Conservation (phyloP, 1,284 basidiomycete species). For the Fistulinella cinereoalba region DNA sequence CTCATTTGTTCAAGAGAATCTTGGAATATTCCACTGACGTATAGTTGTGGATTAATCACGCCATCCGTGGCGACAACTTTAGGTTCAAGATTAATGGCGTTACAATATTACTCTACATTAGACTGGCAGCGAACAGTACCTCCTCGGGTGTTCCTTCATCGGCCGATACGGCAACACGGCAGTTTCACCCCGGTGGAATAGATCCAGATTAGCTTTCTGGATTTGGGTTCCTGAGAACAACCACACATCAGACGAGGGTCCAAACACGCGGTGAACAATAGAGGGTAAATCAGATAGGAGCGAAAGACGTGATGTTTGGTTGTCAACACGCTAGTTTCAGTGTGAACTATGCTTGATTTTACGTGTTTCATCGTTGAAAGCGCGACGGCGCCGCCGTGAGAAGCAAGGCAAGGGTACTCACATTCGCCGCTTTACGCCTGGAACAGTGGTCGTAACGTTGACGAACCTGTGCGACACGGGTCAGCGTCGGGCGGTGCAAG, state of each 20-base stretch:
- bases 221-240: constrained; percentile 20
- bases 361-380: constrained; percentile 19
- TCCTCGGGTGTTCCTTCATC: no score
- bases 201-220: constrained; percentile 2
- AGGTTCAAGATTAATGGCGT: neutral
- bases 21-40: neutral
- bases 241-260: no score
- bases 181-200: neutral
- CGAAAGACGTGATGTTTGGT: constrained; percentile 29
- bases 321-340: constrained; percentile 33
- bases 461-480: constrained; percentile 64
- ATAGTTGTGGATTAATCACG: neutral
- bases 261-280: no score
- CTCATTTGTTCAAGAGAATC: neutral
- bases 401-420: constrained; percentile 6
- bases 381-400: neutral
- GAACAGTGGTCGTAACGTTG: constrained; percentile 85
- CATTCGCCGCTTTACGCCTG: constrained; percentile 77
- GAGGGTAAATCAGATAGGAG: constrained; percentile 29
- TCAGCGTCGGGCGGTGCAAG: neutral
- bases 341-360: constrained; percentile 33
- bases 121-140: no score
- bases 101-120: no score
- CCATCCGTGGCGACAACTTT: neutral
- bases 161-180: neutral